Base-by-base conservation (phyloP, 164 flowering plant species). In the Taxillus chinensis region DNA sequence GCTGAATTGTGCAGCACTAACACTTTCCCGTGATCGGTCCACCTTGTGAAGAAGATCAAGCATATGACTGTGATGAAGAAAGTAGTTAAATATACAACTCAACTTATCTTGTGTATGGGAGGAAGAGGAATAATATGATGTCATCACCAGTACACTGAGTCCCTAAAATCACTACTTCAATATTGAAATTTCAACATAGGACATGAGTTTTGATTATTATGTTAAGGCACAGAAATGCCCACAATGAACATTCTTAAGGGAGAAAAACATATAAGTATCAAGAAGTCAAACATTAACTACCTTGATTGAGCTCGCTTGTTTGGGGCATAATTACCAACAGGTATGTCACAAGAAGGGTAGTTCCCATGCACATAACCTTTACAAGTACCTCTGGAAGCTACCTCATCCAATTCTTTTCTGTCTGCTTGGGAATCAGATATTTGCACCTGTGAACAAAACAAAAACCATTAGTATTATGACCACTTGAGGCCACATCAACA, bases 11-110 rank as follows among this genome's bases (percentile, higher is more conserved):
- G 59, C 62, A 52, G 57, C 42, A 3, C 57, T 57, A 8, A 76
- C 72, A 66, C 61, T 71, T 40, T 84, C 90, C 71, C 71, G 78
- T 62, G 86, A 75, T 62, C 79, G 89, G 57, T 89, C 96, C 70
- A 86, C 92, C 80, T 89, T 89, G 63, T 86, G 83, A 68, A 87
- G 84, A 69, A 89, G 96, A 73, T 92, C 90, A 15, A 89, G 87
- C 95, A 92, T 87, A 75, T 92, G 88, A 75, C 96, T 92, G 83
- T 72, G 66, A 70, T 63, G 2, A 63, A 45, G 43, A 59, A 46
- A 57, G 59, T 14, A 43, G 13, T 57, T 39, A 45, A 55, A 53
- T 3, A 9, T 42, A 58, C 54, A 39, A 9, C 41, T 63, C 27
- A 55, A 53, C 62, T 7, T 8, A 57, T 27, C 5, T 10, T 57